A percentile compares a stretch with the other conserved stretches of the same genome.
These are phyloP conservation scores for Chaetomium globosum DNA, from an alignment of 2,329 filamentous ascomycete species.

Conservation along the genomic window DNA sequence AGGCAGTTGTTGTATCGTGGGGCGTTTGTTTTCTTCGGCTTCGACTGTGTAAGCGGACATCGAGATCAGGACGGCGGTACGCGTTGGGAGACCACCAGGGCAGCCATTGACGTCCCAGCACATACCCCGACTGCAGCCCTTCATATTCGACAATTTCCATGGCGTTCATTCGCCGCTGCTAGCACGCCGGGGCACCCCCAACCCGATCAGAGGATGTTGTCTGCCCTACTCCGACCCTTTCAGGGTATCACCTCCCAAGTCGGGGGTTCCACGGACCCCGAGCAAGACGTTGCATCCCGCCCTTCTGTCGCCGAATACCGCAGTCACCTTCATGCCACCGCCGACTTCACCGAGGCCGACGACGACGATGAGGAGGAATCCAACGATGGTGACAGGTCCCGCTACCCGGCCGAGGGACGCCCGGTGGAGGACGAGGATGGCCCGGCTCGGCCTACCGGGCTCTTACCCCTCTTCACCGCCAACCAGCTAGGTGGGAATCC, in stretches of 20 bases:
- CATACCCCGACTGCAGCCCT: slow-evolving; percentile 3
- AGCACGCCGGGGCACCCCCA: slow-evolving; percentile 35
- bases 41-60: slow-evolving; percentile 1
- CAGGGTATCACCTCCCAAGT: slow-evolving; percentile 36
- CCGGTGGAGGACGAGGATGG: slow-evolving; percentile 44
- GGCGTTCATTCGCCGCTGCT: slow-evolving; percentile 31
- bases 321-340: slow-evolving; percentile 57
- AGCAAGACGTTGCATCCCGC: slow-evolving; percentile 31
- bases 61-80: not conserved
- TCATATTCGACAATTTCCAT: slow-evolving; percentile 29
- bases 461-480: slow-evolving; percentile 78
- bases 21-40: not conserved
- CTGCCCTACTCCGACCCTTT: slow-evolving; percentile 41
- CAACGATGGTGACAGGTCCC: slow-evolving; percentile 43
- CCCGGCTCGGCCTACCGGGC: slow-evolving; percentile 37
- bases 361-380: slow-evolving; percentile 53
- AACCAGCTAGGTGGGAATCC: slow-evolving; percentile 67
- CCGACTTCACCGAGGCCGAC: slow-evolving; percentile 67
- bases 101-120: slow-evolving; percentile 16
- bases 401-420: slow-evolving; percentile 38
- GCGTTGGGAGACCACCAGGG: not conserved
- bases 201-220: slow-evolving; percentile 40
- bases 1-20: not conserved
- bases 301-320: slow-evolving; percentile 42
- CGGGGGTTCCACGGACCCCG: slow-evolving; percentile 32